phyloP scores from a whole-genome alignment of 2,329 filamentous ascomycete species.

The Phaeosphaeriaceae sp. region DNA sequence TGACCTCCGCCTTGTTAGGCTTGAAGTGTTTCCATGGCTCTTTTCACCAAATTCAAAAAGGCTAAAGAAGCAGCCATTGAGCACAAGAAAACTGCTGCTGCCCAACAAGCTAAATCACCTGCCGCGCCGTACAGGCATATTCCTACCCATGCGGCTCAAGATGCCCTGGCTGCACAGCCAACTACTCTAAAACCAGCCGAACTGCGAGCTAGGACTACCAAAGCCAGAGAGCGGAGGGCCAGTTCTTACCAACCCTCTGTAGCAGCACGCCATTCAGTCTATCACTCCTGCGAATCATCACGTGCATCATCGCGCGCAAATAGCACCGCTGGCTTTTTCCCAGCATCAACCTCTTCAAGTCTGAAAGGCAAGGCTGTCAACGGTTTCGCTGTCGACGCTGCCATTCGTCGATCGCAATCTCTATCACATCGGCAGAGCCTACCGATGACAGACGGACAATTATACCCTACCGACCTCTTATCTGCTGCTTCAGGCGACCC shows the following conservation, averaged over 20 bases:
- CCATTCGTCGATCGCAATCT: constrained; percentile 28
- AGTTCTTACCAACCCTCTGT: constrained; percentile 12
- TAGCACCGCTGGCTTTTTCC: constrained; percentile 7
- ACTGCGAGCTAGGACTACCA: constrained; percentile 24
- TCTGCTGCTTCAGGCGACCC: neutral
- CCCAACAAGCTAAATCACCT: constrained; percentile 23
- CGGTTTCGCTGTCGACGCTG: constrained; percentile 26
- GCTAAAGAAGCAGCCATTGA: constrained; percentile 35
- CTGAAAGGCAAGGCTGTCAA: constrained; percentile 5
- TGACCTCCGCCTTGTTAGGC: neutral
- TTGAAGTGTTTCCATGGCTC: constrained; percentile 30
- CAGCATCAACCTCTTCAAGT: constrained; percentile 2
- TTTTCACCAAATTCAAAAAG: constrained; percentile 41
- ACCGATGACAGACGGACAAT: neutral
- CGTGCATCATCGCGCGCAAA: constrained; percentile 14
- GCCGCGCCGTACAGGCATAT: constrained; percentile 32
- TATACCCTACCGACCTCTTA: neutral
- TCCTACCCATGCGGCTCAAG: constrained; percentile 35
- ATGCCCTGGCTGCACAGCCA: constrained; percentile 23
- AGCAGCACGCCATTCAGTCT: constrained; percentile 14
- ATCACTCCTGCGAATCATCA: constrained; percentile 15
- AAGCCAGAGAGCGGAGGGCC: constrained; percentile 21
- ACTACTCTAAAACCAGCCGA: constrained; percentile 23
- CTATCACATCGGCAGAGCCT: constrained; percentile 2
- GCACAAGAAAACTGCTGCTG: constrained; percentile 25